Percentiles rank a stretch among this genome's conserved stretches.
These are phyloP conservation scores for Rhodofomes roseus DNA, from an alignment of 1,284 basidiomycete genomes.

Conservation along the genomic window DNA sequence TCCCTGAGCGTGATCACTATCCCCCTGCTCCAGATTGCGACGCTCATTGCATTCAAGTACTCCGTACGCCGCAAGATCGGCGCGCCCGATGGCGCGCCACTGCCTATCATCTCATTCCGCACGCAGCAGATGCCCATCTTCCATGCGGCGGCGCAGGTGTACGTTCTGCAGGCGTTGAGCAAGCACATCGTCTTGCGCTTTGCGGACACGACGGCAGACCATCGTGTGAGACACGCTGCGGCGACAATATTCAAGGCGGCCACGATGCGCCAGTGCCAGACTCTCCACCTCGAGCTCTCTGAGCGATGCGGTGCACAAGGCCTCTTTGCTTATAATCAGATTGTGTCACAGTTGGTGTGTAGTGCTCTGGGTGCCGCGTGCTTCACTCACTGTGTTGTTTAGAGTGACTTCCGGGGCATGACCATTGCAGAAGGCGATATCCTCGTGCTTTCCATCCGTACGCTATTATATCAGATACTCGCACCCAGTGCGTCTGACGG, in stretches of 20 bases:
- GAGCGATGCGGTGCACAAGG: conserved; percentile 25
- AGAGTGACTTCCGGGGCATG: conserved; percentile 10
- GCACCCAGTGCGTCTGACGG: not conserved
- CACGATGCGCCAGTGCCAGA: conserved; percentile 11
- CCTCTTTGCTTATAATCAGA: conserved; percentile 19
- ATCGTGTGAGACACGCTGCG: conserved; percentile 22
- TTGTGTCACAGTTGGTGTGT: conserved; percentile 12
- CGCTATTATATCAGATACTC: not conserved
- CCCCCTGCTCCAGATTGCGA: conserved; percentile 22
- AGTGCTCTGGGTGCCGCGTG: not conserved
- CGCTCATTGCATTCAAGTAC: conserved; percentile 31
- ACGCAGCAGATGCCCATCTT: conserved; percentile 40
- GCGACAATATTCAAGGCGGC: conserved; percentile 19
- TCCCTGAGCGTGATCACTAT: conserved; percentile 25
- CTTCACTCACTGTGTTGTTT: not conserved
- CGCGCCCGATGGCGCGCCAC: conserved; percentile 6
- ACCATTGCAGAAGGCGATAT: conserved; percentile 25
- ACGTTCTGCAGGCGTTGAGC: conserved; percentile 28
- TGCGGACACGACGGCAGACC: conserved; percentile 13
- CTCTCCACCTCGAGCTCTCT: conserved; percentile 2
- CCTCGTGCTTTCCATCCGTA: conserved; percentile 20
- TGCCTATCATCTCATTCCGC: conserved; percentile 35
- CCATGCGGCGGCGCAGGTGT: conserved; percentile 28
- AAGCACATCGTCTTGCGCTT: conserved; percentile 22
- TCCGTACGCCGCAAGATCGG: conserved; percentile 30